Base-by-base conservation (phyloP, 2,329 filamentous ascomycete genomes). In the Ilyonectria sp. region DNA sequence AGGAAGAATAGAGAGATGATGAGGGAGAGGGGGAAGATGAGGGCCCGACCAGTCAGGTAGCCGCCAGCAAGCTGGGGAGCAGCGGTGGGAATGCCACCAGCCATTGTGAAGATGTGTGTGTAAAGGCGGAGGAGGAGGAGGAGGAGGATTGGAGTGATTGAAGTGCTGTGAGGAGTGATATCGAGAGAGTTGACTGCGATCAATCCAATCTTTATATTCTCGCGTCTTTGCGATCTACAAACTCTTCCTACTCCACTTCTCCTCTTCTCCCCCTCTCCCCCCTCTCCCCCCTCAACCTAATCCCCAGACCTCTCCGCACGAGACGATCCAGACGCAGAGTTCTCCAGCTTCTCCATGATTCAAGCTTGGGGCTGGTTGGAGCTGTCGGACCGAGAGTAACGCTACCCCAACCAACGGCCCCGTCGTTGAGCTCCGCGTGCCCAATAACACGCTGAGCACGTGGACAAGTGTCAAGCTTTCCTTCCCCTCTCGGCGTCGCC, bases 11-110 rank as follows among this genome's bases (percentile, higher is more conserved):
- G 78, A 52, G 83, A 78, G 56, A 84, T 85, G 69, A 84, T 81
- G n/a, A 94, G 85, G 68, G 84, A 82, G 60, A 93, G 84, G 5
- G 92, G 92, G 67, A 87, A 87, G 62, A 93, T 83, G 19, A 75
- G 73, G 6, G 71, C 73, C 50, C 73, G 73, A 35, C 73, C 73
- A 2, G 43, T 75, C 9, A 75, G 55, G 68, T 72, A 74, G 59
- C 73, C 73, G 56, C 73, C 73, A 7, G 73, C 71, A 13, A 75
- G 31, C 46, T 70, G 64, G 31, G 73, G 73, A 21, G 73, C 63
- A 56, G 70, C 71, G 47, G 68, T 66, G 3, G 73, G 73, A 23
- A 75, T 73, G 60, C 55, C 69, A 31, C 73, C 72, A 59, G 73
- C 73, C 73, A 75, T 74, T 63, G 40, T 75, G 10, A 3, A 13